A percentile compares a stretch with the other conserved stretches of the same genome.
phyloP scores from a whole-genome alignment of 2,329 filamentous ascomycete species.

The Dichotomopilus funicola region DNA sequence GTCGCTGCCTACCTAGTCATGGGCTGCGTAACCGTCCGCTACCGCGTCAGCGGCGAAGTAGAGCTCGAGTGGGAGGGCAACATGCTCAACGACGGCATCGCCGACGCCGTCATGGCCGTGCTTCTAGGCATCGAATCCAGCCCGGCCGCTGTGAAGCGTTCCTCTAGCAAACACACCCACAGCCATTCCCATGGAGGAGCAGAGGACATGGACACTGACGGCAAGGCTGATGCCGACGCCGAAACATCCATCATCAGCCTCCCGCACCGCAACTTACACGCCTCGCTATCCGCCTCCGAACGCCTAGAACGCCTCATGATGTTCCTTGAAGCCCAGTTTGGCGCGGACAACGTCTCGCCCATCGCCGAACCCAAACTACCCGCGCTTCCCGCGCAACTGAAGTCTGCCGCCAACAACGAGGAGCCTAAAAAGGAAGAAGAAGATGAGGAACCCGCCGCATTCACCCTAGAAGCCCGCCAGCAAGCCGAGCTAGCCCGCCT shows the following conservation, averaged over 20 bases:
- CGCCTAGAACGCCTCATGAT: conserved; percentile 81
- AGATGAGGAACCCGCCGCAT: conserved; percentile 30
- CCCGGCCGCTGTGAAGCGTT: conserved; percentile 86
- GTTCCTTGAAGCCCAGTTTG: conserved; percentile 97
- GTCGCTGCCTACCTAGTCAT: conserved; percentile 66
- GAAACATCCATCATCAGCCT: conserved; percentile 25
- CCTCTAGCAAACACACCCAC: conserved; percentile 52
- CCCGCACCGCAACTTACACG: conserved; percentile 62
- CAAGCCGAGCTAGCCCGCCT: conserved; percentile 68
- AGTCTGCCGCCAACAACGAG: conserved; percentile 24
- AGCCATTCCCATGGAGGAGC: conserved; percentile 40
- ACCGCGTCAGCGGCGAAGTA: conserved; percentile 69
- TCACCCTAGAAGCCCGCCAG: conserved; percentile 43
- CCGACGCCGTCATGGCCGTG: conserved; percentile 93
- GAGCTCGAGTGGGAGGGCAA: conserved; percentile 98
- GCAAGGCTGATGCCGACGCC: conserved; percentile 5
- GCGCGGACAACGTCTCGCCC: conserved; percentile 70
- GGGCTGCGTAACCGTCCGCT: conserved; percentile 82
- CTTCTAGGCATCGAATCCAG: conserved; percentile 88
- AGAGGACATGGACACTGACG: no score
- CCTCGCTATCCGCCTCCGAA: conserved; percentile 63
- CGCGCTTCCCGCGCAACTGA: neutral
- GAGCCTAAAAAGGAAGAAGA: conserved; percentile 9
- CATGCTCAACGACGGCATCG: conserved; percentile 93
- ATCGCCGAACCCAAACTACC: conserved; percentile 58